Evolutionary conservation across 163 green algal species (phyloP), one percentile per base, ranked within the genome.

Genomic region (Scenedesmus sp.): DNA sequence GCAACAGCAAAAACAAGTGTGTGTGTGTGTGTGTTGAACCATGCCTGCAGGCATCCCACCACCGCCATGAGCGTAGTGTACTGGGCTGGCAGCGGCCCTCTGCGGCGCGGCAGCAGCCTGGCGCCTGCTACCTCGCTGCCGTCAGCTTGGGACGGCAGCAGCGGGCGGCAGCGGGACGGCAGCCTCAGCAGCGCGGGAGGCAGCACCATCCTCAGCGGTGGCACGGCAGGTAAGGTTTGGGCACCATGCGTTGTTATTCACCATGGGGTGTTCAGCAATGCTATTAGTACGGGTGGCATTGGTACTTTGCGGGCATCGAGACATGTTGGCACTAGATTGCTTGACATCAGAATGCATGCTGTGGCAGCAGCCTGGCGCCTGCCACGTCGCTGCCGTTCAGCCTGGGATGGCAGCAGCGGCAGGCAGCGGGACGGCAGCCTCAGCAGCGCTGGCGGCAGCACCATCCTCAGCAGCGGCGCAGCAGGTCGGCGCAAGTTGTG

Each of bases 1-100:
- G 34, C 34, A 46, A 46, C 34, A 46, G 34, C 34, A 46, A 46
- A 46, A 46, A 46, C 34, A 46, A 46, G 34, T 46, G 34, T 46
- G 34, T 46, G 34, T 46, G 34, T 46, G 34, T 46, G 34, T 46
- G 34, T 46, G 34, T 46, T 46, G 34, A 46, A 46, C 34, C 34
- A 46, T 46, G 34, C 67, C 77, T 59, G 81, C 86, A 90, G 86
- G 86, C 67, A 20, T 2, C 66, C 86, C 8, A 56, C 18, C 2
- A 90, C 86, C 16, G n/a, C 13, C 26, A 57, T 90, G 66, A 82
- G 62, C 60, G 83, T 90, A 64, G 86, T 90, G 2, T 64, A 90
- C 34, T 90, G 81, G 26, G 10, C 34, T 20, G 77, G 12, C 77
- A 84, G 77, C 20, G 83, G 57, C 84, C 7, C 56, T 82, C 34